phyloP scores from a whole-genome alignment of 208 protist genomes.

The Wallacemonas collosoma region DNA sequence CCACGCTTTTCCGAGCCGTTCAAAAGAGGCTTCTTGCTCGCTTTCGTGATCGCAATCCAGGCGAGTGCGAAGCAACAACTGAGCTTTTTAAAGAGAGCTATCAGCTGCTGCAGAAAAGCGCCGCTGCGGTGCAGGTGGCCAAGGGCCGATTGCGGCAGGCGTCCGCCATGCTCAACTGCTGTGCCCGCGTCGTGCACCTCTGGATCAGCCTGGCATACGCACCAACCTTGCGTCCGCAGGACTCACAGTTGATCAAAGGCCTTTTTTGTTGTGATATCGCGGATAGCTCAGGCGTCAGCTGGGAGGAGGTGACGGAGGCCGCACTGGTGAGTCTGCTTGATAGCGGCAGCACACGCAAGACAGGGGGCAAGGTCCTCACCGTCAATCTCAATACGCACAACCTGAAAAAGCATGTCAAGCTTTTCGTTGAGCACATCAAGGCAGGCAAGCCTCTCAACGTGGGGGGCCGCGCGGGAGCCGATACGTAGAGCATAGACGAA shows the following conservation, averaged over 20 bases:
- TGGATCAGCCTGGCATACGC: conserved; percentile 52
- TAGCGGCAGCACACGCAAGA: conserved; percentile 23
- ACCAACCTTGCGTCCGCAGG: conserved; percentile 7
- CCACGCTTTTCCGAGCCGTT: conserved; percentile 79
- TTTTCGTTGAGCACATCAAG: conserved; percentile 40
- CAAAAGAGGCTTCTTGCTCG: conserved; percentile 91
- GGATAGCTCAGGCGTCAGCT: conserved; percentile 58
- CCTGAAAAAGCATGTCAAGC: conserved; percentile 67
- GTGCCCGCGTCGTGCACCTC: conserved; percentile 77
- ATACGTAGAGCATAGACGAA: background rate
- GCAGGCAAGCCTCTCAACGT: conserved; percentile 22
- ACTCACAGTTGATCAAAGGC: conserved; percentile 41
- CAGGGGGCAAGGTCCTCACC: conserved; percentile 24
- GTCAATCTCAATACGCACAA: conserved; percentile 39
- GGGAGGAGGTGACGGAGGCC: conserved; percentile 91
- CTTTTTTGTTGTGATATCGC: conserved; percentile 64
- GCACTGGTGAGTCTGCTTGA: conserved; percentile 70
- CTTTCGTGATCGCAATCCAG: conserved; percentile 91
- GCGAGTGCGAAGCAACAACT: conserved; percentile 64
- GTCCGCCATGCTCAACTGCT: conserved; percentile 70
- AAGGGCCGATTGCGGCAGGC: conserved; percentile 52
- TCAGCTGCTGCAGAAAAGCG: conserved; percentile 46
- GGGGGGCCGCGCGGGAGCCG: background rate
- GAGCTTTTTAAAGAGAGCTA: conserved; percentile 86
- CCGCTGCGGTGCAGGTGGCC: conserved; percentile 40